phyloP scores from a whole-genome alignment of 208 protist species.

The Blastocrithidia nonstop region DNA sequence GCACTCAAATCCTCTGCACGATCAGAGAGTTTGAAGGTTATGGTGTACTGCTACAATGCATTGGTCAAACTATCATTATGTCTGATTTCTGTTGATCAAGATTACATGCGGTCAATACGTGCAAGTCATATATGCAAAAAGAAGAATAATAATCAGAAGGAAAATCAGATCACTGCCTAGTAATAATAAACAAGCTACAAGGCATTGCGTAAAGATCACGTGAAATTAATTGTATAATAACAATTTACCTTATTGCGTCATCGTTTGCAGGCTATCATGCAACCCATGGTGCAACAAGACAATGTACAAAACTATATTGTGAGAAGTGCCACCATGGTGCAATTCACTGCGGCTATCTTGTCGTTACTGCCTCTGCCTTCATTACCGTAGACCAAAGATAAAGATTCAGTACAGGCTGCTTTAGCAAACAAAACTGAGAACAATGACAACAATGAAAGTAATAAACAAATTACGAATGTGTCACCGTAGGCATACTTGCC shows the following conservation, averaged over 20 bases:
- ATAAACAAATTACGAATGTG: background rate
- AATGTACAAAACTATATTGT: conserved; percentile 71
- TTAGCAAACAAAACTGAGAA: conserved; percentile 2
- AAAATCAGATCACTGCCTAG: too few species aligned
- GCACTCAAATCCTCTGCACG: conserved; percentile 48
- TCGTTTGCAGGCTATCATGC: conserved; percentile 28
- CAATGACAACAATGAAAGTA: background rate
- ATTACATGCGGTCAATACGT: background rate
- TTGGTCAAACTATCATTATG: conserved; percentile 4
- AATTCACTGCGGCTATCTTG: conserved; percentile 62
- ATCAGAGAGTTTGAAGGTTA: conserved; percentile 40
- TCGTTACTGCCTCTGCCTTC: conserved; percentile 45
- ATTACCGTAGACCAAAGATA: background rate
- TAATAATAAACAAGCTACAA: too few species aligned
- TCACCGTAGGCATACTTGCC: conserved; percentile 7
- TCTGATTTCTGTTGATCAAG: background rate
- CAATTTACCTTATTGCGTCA: conserved; percentile 28
- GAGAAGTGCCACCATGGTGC: conserved; percentile 59
- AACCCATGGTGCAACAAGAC: conserved; percentile 37
- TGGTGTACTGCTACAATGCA: conserved; percentile 32
- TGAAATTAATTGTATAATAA: conserved; percentile 3
- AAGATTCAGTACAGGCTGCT: background rate
- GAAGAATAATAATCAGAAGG: too few species aligned
- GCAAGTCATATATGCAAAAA: background rate
- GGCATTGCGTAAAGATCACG: too few species aligned